Conservation (phyloP, 768 basidiomycete species). For the Holtermannia corniformis region DNA sequence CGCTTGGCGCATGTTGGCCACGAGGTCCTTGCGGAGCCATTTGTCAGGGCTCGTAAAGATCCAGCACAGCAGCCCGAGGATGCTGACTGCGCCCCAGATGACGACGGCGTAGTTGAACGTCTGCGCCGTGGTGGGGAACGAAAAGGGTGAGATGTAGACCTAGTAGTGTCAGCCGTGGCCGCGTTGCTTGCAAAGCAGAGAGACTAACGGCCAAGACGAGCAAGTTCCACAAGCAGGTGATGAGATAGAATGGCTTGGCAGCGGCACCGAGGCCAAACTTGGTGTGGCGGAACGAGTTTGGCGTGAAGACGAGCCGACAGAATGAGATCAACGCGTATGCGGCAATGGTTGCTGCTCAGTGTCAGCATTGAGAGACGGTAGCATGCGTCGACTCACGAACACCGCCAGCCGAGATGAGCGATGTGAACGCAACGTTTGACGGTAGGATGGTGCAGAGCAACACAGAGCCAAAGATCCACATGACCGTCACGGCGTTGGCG, state of each 20-base stretch:
- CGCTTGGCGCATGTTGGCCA: not conserved
- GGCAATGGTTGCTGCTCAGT: constrained; percentile 3
- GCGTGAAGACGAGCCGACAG: constrained; percentile 57
- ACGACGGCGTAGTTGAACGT: constrained; percentile 79
- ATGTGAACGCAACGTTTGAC: constrained; percentile 84
- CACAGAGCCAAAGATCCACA: constrained; percentile 63
- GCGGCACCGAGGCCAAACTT: constrained; percentile 62
- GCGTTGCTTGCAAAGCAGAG: not conserved
- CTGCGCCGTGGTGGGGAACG: constrained; percentile 65
- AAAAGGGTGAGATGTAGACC: constrained; percentile 80
- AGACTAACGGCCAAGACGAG: constrained; percentile 60
- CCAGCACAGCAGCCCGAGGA: constrained; percentile 69
- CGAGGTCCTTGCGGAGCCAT: constrained; percentile 50
- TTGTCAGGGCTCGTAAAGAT: constrained; percentile 67
- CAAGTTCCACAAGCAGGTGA: constrained; percentile 61
- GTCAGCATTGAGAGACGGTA: no score
- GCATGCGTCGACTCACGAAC: constrained; percentile 46
- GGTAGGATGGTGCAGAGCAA: constrained; percentile 82
- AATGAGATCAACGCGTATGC: constrained; percentile 8
- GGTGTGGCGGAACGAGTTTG: constrained; percentile 60
- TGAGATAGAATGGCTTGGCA: constrained; percentile 59
- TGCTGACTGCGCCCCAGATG: constrained; percentile 67
- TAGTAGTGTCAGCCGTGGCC: constrained; percentile 29
- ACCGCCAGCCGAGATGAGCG: constrained; percentile 74
- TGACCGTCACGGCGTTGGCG: constrained; percentile 74